Percentiles rank a stretch among this genome's conserved stretches.
These are phyloP conservation scores for Saccharomycopsis amapae DNA, from an alignment of 805 yeast species.

Conservation along the genomic window DNA sequence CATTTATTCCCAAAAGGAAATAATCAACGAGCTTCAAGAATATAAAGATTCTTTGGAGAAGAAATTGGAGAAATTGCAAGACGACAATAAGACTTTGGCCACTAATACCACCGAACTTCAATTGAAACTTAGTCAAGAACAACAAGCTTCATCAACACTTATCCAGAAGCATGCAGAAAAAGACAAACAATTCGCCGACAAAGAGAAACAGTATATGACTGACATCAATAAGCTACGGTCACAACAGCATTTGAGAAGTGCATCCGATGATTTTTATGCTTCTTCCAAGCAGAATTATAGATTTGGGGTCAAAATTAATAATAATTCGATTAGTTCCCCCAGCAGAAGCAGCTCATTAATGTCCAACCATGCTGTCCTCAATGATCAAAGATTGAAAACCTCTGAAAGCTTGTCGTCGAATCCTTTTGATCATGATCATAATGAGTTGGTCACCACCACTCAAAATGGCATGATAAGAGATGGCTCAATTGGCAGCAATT, in stretches of 20 bases:
- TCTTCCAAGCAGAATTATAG: conserved; percentile 2
- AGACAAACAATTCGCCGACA: conserved; percentile 3
- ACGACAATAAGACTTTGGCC: neutral
- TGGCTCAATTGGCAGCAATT: neutral
- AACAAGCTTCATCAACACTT: neutral
- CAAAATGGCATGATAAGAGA: neutral
- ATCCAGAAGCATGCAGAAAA: conserved; percentile 7
- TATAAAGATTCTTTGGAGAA: neutral
- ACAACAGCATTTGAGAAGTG: neutral
- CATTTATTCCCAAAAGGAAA: neutral
- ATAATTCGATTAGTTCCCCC: conserved; percentile 1
- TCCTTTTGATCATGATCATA: too few relatives aligned
- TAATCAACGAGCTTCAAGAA: neutral
- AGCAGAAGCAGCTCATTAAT: conserved; percentile 12
- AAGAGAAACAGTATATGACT: conserved; percentile 4
- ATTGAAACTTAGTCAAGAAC: conserved; percentile 3
- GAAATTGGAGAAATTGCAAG: neutral
- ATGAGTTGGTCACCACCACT: too few relatives aligned
- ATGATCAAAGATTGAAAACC: neutral
- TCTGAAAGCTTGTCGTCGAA: too few relatives aligned
- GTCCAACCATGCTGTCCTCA: conserved; percentile 3
- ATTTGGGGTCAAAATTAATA: conserved; percentile 4
- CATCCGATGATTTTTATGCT: conserved; percentile 6
- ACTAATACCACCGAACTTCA: neutral
- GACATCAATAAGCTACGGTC: conserved; percentile 1